Evolutionary conservation across 1,284 basidiomycete genomes (phyloP).

Genomic region (Irpex lacteus): DNA sequence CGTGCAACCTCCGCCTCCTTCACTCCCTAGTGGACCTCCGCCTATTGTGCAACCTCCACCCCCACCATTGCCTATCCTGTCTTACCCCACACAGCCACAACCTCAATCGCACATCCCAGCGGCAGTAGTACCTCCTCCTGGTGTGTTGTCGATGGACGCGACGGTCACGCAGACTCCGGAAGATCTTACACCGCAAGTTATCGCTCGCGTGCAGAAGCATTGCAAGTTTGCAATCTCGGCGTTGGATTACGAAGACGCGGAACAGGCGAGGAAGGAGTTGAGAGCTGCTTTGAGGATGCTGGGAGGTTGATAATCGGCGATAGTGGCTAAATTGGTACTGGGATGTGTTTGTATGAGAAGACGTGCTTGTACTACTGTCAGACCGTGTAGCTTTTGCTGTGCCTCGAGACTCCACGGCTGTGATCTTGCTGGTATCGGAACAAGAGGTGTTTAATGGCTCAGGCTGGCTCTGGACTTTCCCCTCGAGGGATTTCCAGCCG

Average conservation of each 20-base stretch:
- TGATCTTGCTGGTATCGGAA: too few relatives aligned
- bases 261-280: constrained; percentile 80
- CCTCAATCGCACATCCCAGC: constrained; percentile 8
- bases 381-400: too few relatives aligned
- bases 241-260: constrained; percentile 88
- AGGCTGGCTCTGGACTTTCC: constrained; percentile 14
- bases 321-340: background rate
- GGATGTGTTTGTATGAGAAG: background rate
- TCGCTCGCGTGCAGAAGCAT: constrained; percentile 83
- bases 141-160: constrained; percentile 7
- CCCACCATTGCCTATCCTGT: constrained; percentile 4
- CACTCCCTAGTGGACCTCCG: constrained; percentile 8
- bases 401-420: too few relatives aligned
- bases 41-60: constrained; percentile 7
- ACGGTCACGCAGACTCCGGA: constrained; percentile 32
- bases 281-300: constrained; percentile 70
- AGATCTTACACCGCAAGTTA: constrained; percentile 59
- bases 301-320: constrained; percentile 37
- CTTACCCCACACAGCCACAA: constrained; percentile 5
- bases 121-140: constrained; percentile 17
- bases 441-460: background rate
- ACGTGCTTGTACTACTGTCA: too few relatives aligned
- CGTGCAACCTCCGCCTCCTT: constrained; percentile 12
- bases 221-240: constrained; percentile 89
- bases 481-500: constrained; percentile 10